Conservation (phyloP, 1,284 basidiomycete genomes). For the Leccinum angustisporum region DNA sequence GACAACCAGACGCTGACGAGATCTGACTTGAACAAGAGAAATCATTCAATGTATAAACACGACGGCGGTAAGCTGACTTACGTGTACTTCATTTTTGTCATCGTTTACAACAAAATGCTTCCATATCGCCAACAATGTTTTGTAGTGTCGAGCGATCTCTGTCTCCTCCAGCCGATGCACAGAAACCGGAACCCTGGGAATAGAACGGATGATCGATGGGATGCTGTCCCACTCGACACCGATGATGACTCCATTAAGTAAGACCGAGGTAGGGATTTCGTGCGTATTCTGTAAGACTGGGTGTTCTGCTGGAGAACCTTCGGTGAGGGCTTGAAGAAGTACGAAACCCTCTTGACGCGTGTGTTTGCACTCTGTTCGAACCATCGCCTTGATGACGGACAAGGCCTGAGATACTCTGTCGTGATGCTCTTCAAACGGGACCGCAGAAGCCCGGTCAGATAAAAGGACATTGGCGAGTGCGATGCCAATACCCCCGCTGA, state of each 20-base stretch:
- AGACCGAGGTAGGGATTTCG: constrained; percentile 21
- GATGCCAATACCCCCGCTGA: constrained; percentile 41
- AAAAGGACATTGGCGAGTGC: constrained; percentile 43
- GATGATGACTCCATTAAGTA: constrained; percentile 35
- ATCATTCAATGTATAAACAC: constrained; percentile 7
- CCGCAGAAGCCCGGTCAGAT: constrained; percentile 7
- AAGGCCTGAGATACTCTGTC: constrained; percentile 37
- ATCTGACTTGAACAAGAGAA: constrained; percentile 32
- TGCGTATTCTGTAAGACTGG: constrained; percentile 20
- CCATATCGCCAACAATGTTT: constrained; percentile 44
- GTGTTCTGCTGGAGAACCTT: constrained; percentile 13
- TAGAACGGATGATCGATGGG: constrained; percentile 17
- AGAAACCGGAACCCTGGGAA: constrained; percentile 26
- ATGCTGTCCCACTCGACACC: constrained; percentile 23
- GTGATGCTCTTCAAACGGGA: constrained; percentile 5
- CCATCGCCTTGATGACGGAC: constrained; percentile 39
- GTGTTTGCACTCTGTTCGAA: constrained; percentile 29
- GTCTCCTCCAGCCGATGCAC: constrained; percentile 42
- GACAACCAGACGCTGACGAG: constrained; percentile 50
- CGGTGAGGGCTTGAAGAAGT: constrained; percentile 42
- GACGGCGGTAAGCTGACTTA: constrained; percentile 21
- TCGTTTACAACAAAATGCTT: constrained; percentile 24
- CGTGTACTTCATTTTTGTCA: constrained; percentile 18
- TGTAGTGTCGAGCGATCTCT: constrained; percentile 48
- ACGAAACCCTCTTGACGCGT: constrained; percentile 38